These are phyloP conservation scores for Erythrophleum ivorense DNA, from an alignment of 331 rosid species.

Conservation along the genomic window DNA sequence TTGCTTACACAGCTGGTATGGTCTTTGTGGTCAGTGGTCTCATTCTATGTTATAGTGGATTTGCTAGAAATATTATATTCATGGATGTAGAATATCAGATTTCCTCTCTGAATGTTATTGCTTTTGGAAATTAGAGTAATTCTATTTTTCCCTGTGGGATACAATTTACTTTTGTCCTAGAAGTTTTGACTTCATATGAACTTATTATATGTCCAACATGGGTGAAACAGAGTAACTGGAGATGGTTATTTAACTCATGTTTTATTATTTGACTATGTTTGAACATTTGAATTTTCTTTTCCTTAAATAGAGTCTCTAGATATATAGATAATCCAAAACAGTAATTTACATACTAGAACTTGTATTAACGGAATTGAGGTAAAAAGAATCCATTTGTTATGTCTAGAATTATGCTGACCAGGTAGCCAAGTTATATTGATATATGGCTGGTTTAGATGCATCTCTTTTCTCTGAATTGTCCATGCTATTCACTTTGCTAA, in stretches of 20 bases:
- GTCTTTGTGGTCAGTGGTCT: conserved; percentile 37
- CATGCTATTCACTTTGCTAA: conserved; percentile 23
- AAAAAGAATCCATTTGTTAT: neutral
- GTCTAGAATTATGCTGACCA: conserved; percentile 19
- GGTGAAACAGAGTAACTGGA: conserved; percentile 7
- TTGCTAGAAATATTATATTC: conserved; percentile 13
- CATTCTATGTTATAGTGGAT: conserved; percentile 26
- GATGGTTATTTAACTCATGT: neutral
- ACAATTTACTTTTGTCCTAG: neutral
- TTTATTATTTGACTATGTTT: conserved; percentile 1
- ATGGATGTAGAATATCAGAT: neutral
- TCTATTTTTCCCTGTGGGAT: conserved; percentile 11
- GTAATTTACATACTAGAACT: conserved; percentile 3
- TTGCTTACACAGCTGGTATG: conserved; percentile 95
- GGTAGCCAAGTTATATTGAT: conserved; percentile 17
- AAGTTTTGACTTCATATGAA: conserved; percentile 12
- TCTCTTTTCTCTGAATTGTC: conserved; percentile 13
- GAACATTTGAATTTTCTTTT: conserved; percentile 15
- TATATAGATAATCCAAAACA: neutral
- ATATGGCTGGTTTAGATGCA: conserved; percentile 7
- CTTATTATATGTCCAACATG: neutral
- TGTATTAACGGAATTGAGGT: conserved; percentile 2
- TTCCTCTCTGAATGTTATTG: conserved; percentile 33
- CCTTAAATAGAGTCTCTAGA: conserved; percentile 2
- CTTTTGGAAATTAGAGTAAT: conserved; percentile 24